Evolutionary conservation across 768 basidiomycete genomes (phyloP).

Genomic region (Dacryopinax spathularia): DNA sequence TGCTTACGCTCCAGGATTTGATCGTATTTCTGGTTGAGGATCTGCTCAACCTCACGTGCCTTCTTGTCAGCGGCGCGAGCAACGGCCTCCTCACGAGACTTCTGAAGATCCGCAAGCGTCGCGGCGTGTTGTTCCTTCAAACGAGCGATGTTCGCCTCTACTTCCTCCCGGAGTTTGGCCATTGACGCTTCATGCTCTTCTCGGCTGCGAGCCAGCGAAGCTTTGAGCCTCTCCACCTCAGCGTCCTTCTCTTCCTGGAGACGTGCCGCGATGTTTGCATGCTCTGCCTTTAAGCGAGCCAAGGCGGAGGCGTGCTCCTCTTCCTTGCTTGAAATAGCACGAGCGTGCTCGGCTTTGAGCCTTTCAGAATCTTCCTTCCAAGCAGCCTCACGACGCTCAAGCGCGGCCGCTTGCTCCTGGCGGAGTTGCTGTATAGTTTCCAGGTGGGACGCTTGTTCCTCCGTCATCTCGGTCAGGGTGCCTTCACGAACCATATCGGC

Average conservation of each 20-base stretch:
- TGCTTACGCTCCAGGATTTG: slow-evolving; percentile 27
- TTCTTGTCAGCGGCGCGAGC: slow-evolving; percentile 24
- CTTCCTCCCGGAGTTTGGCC: slow-evolving; percentile 27
- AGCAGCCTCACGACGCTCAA: slow-evolving; percentile 49
- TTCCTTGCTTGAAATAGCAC: slow-evolving; percentile 39
- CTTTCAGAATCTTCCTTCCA: slow-evolving; percentile 52
- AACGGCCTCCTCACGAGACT: slow-evolving; percentile 39
- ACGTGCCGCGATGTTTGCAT: slow-evolving; percentile 46
- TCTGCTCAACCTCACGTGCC: slow-evolving; percentile 29
- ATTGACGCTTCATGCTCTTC: slow-evolving; percentile 43
- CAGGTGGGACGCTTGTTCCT: slow-evolving; percentile 35
- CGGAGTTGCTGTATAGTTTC: slow-evolving; percentile 48
- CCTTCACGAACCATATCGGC: slow-evolving; percentile 63
- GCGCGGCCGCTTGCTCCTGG: slow-evolving; percentile 54
- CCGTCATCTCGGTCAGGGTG: slow-evolving; percentile 57
- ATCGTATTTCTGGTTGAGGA: slow-evolving; percentile 31
- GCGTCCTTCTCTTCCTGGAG: slow-evolving; percentile 34
- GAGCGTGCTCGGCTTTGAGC: slow-evolving; percentile 48
- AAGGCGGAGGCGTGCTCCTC: slow-evolving; percentile 40
- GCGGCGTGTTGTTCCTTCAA: slow-evolving; percentile 39
- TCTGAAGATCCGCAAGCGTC: slow-evolving; percentile 41
- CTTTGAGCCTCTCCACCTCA: slow-evolving; percentile 36
- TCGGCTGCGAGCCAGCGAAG: slow-evolving; percentile 33
- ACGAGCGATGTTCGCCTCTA: slow-evolving; percentile 1
- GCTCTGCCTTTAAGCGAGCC: slow-evolving; percentile 26